Percentiles rank a stretch among this genome's conserved stretches.
Evolutionary conservation across 1,284 basidiomycete species (phyloP).

Genomic region (Testicularia cyperi): DNA sequence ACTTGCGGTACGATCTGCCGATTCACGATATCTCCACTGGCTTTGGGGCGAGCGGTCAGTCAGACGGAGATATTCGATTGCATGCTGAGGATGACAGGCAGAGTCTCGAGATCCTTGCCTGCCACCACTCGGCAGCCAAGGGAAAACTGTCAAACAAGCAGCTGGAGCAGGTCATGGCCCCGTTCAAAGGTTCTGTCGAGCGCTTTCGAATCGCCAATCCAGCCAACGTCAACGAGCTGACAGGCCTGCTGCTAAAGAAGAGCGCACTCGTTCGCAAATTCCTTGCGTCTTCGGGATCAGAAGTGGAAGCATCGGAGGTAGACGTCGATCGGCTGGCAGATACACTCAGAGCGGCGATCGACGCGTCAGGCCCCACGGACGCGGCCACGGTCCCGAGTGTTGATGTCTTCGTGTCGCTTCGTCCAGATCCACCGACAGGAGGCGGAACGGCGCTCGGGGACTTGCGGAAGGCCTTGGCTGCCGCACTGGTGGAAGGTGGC

Average conservation of each 20-base stretch:
- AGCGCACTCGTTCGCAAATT: conserved; percentile 24
- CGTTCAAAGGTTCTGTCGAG: conserved; percentile 35
- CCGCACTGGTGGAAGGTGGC: conserved; percentile 70
- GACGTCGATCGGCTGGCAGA: conserved; percentile 18
- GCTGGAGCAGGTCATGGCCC: conserved; percentile 23
- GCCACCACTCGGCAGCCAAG: conserved; percentile 12
- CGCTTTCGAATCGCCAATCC: conserved; percentile 34
- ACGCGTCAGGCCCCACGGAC: conserved; percentile 64
- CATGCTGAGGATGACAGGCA: not conserved
- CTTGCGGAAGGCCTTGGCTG: conserved; percentile 69
- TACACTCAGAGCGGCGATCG: conserved; percentile 59
- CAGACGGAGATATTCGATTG: not conserved
- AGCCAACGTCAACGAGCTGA: conserved; percentile 35
- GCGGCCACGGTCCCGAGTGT: conserved; percentile 61
- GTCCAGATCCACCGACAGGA: conserved; percentile 65
- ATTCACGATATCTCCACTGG: conserved; percentile 36
- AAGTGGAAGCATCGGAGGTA: conserved; percentile 25
- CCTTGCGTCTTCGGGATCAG: conserved; percentile 1
- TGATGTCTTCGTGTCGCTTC: conserved; percentile 32
- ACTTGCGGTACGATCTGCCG: conserved; percentile 75
- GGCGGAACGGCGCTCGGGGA: conserved; percentile 81
- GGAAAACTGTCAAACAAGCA: conserved; percentile 40
- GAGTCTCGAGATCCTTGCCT: conserved; percentile 38
- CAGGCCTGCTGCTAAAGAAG: conserved; percentile 44
- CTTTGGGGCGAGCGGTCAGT: conserved; percentile 6